Evolutionary conservation across 306 rosid genomes (phyloP).

Genomic region (Acacia melanoxylon): DNA sequence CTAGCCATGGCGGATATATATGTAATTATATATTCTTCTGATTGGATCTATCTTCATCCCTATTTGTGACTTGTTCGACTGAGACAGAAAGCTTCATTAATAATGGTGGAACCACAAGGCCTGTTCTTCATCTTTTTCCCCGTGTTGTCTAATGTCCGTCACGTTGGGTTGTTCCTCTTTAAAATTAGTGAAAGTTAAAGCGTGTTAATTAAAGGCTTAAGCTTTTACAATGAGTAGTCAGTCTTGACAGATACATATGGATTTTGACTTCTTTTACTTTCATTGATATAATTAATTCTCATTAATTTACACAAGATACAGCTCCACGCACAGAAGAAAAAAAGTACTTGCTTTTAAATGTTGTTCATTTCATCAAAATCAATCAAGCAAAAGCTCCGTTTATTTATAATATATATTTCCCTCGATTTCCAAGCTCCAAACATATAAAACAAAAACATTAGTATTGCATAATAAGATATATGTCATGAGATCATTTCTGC

Average conservation of each 20-base stretch:
- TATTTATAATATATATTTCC: not conserved
- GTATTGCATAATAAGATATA: not conserved
- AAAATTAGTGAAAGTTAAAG: conserved; percentile 3
- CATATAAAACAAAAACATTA: not conserved
- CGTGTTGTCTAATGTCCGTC: not conserved
- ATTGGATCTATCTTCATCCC: not conserved
- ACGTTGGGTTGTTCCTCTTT: not conserved
- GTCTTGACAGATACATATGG: not conserved
- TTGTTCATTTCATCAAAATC: not conserved
- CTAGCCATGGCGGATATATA: not conserved
- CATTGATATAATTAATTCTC: not conserved
- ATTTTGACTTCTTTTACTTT: conserved; percentile 7
- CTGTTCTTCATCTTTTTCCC: not conserved
- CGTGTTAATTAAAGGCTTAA: not conserved
- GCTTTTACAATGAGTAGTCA: conserved; percentile 1
- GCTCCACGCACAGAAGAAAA: not conserved
- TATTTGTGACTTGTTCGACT: not conserved
- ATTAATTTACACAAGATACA: not conserved
- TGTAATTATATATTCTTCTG: not conserved
- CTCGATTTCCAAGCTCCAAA: not conserved
- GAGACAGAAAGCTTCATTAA: not conserved
- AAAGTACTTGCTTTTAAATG: not conserved
- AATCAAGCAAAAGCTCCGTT: not conserved
- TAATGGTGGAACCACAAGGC: not conserved
- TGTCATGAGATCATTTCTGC: not conserved